phyloP scores from a whole-genome alignment of 169 alveolate genomes.

The Eimeria acervulina region DNA sequence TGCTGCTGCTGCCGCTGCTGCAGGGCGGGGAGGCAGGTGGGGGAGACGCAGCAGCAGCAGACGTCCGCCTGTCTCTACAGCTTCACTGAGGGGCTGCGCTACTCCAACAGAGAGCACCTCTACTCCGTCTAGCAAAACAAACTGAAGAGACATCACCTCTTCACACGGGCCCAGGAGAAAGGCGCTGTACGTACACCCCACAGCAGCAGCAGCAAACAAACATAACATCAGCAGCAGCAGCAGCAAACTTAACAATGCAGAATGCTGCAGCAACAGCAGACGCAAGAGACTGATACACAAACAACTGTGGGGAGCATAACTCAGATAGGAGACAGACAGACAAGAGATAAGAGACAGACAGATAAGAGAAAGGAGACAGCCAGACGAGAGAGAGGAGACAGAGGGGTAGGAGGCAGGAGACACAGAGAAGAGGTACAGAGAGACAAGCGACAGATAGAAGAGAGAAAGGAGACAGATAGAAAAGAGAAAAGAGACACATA shows the following conservation, averaged over 20 bases:
- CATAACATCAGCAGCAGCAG: too few species aligned
- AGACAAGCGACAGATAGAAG: background rate
- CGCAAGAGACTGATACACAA: background rate
- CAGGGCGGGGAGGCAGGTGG: background rate
- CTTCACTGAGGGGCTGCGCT: slow-evolving; percentile 64
- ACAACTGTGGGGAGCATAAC: too few species aligned
- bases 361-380: background rate
- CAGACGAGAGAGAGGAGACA: background rate
- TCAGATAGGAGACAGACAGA: too few species aligned
- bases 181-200: background rate
- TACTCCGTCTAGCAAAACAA: slow-evolving; percentile 35
- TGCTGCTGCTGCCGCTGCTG: background rate
- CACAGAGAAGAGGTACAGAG: background rate
- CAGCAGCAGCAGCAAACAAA: background rate
- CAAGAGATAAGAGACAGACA: background rate
- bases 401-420: background rate
- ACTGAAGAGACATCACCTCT: slow-evolving; percentile 50
- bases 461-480: background rate
- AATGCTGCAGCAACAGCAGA: background rate
- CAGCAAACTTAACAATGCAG: too few species aligned
- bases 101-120: slow-evolving; percentile 71
- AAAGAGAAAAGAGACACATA: background rate
- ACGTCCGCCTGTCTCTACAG: slow-evolving; percentile 51
- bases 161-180: slow-evolving; percentile 72
- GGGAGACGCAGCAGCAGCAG: slow-evolving; percentile 76